Evolutionary conservation across 2,329 filamentous ascomycete species (phyloP).

Genomic region (Gyromitra esculenta): DNA sequence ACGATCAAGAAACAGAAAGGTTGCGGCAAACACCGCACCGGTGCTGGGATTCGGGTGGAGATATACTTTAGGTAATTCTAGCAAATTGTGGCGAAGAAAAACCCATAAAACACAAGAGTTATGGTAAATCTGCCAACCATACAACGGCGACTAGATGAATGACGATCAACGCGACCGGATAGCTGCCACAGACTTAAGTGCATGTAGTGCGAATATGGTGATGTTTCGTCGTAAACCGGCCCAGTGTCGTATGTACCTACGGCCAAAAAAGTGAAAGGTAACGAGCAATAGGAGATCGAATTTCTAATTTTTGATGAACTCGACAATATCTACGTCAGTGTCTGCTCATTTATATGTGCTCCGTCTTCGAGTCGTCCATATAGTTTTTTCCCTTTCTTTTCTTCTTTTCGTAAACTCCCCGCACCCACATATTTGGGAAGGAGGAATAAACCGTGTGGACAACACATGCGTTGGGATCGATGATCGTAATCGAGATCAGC

Average conservation of each 20-base stretch:
- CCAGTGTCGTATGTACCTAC: neutral
- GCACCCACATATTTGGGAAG: conserved; percentile 6
- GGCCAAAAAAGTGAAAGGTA: conserved; percentile 9
- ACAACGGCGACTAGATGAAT: conserved; percentile 18
- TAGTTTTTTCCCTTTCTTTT: conserved; percentile 26
- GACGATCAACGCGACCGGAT: conserved; percentile 15
- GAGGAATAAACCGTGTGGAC: conserved; percentile 34
- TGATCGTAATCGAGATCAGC: conserved; percentile 43
- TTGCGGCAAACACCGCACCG: neutral
- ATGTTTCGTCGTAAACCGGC: conserved; percentile 3
- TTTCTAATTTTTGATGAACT: conserved; percentile 4
- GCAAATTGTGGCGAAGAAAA: neutral
- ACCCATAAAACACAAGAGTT: neutral
- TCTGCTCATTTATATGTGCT: conserved; percentile 32
- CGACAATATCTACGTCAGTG: conserved; percentile 23
- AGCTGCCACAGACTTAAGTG: conserved; percentile 6
- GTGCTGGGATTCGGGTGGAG: neutral
- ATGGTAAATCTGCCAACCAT: conserved; percentile 15
- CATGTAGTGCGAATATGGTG: neutral
- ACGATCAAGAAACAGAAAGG: conserved; percentile 1
- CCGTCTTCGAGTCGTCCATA: conserved; percentile 14
- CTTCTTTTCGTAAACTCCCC: conserved; percentile 11
- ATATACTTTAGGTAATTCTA: conserved; percentile 2
- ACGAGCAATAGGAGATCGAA: conserved; percentile 2
- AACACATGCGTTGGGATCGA: conserved; percentile 38